These are phyloP conservation scores for Alternaria burnsii DNA, from an alignment of 2,329 filamentous ascomycete genomes.

Conservation along the genomic window DNA sequence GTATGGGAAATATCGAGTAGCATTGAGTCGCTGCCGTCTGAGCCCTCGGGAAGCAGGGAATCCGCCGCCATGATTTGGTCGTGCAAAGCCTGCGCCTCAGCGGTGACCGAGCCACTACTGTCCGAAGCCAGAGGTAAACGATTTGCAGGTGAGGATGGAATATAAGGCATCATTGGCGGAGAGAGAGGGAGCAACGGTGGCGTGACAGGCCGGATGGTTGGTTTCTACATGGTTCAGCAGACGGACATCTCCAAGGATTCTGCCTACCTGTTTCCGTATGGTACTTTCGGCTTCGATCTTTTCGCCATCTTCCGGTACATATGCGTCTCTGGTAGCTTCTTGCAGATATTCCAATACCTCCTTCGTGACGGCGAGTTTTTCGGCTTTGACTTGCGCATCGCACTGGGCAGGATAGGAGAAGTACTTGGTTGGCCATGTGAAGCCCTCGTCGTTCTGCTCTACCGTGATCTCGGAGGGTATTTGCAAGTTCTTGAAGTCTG, in stretches of 20 bases:
- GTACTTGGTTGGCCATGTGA: slow-evolving; percentile 53
- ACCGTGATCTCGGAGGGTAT: slow-evolving; percentile 47
- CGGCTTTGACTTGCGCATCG: slow-evolving; percentile 34
- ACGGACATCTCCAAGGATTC: neutral
- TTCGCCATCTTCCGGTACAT: slow-evolving; percentile 31
- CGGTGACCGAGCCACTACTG: slow-evolving; percentile 42
- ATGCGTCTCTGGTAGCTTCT: slow-evolving; percentile 38
- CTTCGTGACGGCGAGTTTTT: slow-evolving; percentile 51
- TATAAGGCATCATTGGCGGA: slow-evolving; percentile 50
- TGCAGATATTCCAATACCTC: slow-evolving; percentile 51
- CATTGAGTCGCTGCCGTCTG: slow-evolving; percentile 45
- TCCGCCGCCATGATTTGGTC: slow-evolving; percentile 45
- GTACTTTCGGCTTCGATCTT: slow-evolving; percentile 24
- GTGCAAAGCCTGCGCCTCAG: slow-evolving; percentile 48
- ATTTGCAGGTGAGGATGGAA: slow-evolving; percentile 52
- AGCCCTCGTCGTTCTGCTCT: slow-evolving; percentile 54
- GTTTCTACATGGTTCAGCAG: slow-evolving; percentile 40
- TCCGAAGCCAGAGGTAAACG: slow-evolving; percentile 51
- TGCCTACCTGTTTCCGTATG: slow-evolving; percentile 35
- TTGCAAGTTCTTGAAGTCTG: slow-evolving; percentile 40
- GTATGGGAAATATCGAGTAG: slow-evolving; percentile 39
- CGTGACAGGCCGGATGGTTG: slow-evolving; percentile 46
- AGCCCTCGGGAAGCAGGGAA: slow-evolving; percentile 42
- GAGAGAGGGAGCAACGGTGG: slow-evolving; percentile 59
- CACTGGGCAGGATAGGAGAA: slow-evolving; percentile 36